Evolutionary conservation across 2,329 filamentous ascomycete species (phyloP).

Genomic region (Colletotrichum sojae): DNA sequence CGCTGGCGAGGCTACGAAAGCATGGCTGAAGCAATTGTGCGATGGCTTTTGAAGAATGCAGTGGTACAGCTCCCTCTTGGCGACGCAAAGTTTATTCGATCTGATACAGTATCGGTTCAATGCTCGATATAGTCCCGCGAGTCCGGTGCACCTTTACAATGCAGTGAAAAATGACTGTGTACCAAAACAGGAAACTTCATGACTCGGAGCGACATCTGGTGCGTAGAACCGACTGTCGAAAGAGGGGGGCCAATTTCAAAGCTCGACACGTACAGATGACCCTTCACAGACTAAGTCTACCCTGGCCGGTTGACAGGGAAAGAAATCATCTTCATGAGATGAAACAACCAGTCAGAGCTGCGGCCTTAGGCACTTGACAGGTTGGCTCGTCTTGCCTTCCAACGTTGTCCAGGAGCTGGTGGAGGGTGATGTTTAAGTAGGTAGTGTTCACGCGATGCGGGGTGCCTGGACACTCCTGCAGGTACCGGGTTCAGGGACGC

Average conservation of each 20-base stretch:
- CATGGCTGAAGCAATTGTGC: slow-evolving; percentile 48
- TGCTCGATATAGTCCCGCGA: not conserved
- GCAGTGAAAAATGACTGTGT: not conserved
- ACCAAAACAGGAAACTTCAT: slow-evolving; percentile 4
- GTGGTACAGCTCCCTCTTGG: slow-evolving; percentile 3
- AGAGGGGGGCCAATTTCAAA: not conserved
- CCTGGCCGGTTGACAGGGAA: not conserved
- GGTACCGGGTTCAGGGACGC: slow-evolving; percentile 1
- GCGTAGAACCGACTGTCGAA: not conserved
- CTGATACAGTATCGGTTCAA: slow-evolving; percentile 1
- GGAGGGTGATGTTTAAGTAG: not conserved
- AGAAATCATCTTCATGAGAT: not conserved
- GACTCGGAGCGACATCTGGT: slow-evolving; percentile 5
- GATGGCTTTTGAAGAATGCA: not conserved
- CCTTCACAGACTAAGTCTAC: not conserved
- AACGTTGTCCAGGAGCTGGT: slow-evolving; percentile 8
- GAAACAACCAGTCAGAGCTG: not conserved
- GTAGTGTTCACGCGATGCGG: slow-evolving; percentile 7
- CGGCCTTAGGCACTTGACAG: not conserved
- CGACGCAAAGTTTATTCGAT: slow-evolving; percentile 26
- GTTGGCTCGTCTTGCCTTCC: slow-evolving; percentile 1
- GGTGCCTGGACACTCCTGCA: not conserved
- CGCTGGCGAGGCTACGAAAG: slow-evolving; percentile 71
- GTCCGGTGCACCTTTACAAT: not conserved
- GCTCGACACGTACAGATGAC: not conserved